A percentile compares a stretch with the other conserved stretches of the same genome.
phyloP scores from a whole-genome alignment of 176 grass and related monocot genomes.

The Dendrocalamus sinicus region DNA sequence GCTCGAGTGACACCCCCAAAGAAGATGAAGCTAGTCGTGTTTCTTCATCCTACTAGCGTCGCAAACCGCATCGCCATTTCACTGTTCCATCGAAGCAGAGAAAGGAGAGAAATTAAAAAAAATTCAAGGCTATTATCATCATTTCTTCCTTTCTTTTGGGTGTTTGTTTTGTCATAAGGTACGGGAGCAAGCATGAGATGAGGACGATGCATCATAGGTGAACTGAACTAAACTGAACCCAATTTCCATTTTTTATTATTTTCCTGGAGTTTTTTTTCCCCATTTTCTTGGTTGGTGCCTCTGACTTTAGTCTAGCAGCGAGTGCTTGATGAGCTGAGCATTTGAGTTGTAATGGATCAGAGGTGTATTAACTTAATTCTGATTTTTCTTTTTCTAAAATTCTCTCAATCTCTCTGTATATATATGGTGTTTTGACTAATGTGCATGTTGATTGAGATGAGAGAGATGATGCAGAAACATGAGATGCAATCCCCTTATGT shows the following conservation, averaged over 20 bases:
- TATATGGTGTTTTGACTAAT: not conserved
- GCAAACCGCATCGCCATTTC: conserved; percentile 43
- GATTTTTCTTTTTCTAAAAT: not conserved
- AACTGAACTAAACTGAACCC: conserved; percentile 7
- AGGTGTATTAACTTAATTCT: not conserved
- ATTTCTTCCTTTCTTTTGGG: not conserved
- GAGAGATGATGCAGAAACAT: not conserved
- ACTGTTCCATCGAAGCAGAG: conserved; percentile 50
- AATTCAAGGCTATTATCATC: conserved; percentile 18
- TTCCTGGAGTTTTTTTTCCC: not conserved
- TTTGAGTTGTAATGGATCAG: conserved; percentile 43
- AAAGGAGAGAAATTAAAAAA: not conserved
- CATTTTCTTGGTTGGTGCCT: conserved; percentile 22
- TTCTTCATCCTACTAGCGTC: conserved; percentile 37
- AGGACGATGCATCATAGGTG: conserved; percentile 20
- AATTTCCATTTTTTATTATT: not conserved
- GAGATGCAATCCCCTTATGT: conserved; percentile 27
- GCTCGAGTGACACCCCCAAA: conserved; percentile 39
- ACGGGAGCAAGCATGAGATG: conserved; percentile 52
- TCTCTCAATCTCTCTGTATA: not conserved
- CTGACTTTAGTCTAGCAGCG: conserved; percentile 38
- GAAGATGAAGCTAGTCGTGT: not conserved
- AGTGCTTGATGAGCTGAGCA: conserved; percentile 12
- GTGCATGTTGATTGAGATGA: conserved; percentile 2
- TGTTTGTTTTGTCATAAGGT: conserved; percentile 42